Percentiles rank a stretch among this genome's conserved stretches.
Evolutionary conservation across 768 basidiomycete genomes (phyloP).

Genomic region (Rhizopogon vulgaris): DNA sequence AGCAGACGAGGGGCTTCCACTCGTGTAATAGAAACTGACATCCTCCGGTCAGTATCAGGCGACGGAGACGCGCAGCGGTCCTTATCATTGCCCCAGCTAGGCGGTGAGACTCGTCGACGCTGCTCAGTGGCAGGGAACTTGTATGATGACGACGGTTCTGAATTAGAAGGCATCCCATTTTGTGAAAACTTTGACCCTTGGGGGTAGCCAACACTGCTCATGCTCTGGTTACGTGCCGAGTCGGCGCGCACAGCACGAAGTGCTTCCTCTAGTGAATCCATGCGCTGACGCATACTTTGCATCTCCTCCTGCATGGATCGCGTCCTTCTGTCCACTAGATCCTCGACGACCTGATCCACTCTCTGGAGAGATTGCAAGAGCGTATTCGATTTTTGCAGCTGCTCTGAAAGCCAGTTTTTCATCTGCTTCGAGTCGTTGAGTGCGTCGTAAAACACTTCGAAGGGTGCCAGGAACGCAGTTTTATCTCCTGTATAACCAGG

Average conservation of each 20-base stretch:
- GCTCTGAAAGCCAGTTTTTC: slow-evolving; percentile 70
- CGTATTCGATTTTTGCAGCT: slow-evolving; percentile 57
- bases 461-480: slow-evolving; percentile 74
- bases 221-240: slow-evolving; percentile 11
- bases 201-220: slow-evolving; percentile 11
- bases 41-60: slow-evolving; percentile 40
- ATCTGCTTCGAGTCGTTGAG: slow-evolving; percentile 75
- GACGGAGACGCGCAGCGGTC: slow-evolving; percentile 34
- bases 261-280: slow-evolving; percentile 63
- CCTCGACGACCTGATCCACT: slow-evolving; percentile 52
- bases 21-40: slow-evolving; percentile 44
- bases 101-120: slow-evolving; percentile 32
- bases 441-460: slow-evolving; percentile 80
- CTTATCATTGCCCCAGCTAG: slow-evolving; percentile 33
- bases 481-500: slow-evolving; percentile 60
- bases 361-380: slow-evolving; percentile 51
- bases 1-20: slow-evolving; percentile 35
- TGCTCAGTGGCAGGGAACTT: slow-evolving; percentile 41
- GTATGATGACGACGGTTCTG: slow-evolving; percentile 34
- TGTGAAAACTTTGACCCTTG: slow-evolving; percentile 24
- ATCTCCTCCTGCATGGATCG: slow-evolving; percentile 59
- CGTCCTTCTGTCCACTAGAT: slow-evolving; percentile 55
- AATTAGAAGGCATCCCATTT: slow-evolving; percentile 29
- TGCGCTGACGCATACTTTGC: slow-evolving; percentile 46
- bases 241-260: slow-evolving; percentile 25